Evolutionary conservation across 2,329 filamentous ascomycete genomes (phyloP).

Genomic region (Trichoderma atrobrunneum): DNA sequence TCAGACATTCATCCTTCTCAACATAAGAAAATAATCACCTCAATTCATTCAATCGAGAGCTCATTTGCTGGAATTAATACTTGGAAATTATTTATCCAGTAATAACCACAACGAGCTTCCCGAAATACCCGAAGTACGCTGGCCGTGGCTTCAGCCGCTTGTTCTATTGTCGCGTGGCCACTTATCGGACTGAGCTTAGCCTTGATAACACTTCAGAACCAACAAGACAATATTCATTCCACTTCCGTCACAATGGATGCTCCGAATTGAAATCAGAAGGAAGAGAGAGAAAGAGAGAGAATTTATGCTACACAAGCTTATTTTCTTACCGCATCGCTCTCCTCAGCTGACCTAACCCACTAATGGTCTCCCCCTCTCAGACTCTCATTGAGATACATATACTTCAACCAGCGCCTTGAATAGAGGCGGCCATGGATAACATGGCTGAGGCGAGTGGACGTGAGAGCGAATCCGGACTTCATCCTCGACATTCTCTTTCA

Average conservation of each 20-base stretch:
- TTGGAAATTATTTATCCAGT: neutral
- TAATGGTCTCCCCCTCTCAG: neutral
- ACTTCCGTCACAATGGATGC: neutral
- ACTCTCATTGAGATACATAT: neutral
- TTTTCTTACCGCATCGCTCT: neutral
- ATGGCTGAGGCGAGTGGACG: constrained; percentile 27
- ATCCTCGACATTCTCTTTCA: constrained; percentile 30
- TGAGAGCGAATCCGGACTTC: constrained; percentile 23
- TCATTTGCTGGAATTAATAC: neutral
- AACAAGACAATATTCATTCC: neutral
- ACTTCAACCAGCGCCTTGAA: neutral
- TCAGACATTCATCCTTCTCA: neutral
- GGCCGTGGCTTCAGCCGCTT: neutral
- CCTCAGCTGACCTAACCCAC: neutral
- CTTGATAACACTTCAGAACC: neutral
- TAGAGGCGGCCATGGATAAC: neutral
- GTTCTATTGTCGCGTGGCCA: constrained; percentile 8
- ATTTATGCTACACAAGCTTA: too few species aligned
- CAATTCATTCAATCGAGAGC: neutral
- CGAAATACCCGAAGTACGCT: neutral
- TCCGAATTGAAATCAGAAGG: neutral
- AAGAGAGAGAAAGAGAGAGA: neutral
- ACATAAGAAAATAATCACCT: neutral
- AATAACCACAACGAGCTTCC: neutral
- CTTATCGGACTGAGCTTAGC: neutral